Base-by-base conservation (phyloP, 495 filamentous ascomycete species). In the Daldinia concentrica region DNA sequence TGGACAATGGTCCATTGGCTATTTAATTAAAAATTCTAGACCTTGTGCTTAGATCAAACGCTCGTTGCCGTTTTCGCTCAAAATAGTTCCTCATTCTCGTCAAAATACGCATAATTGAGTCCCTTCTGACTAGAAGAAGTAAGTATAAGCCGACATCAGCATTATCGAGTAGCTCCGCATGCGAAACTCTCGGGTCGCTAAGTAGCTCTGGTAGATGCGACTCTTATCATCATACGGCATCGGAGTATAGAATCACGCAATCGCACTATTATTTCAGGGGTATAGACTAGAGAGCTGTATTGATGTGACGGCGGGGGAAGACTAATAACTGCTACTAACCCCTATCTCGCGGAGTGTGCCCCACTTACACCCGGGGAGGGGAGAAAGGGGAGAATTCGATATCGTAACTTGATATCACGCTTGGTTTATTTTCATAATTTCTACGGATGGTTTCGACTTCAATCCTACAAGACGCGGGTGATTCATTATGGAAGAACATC, bases 221-320 rank as follows among this genome's bases (percentile, higher is more conserved):
- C 11, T 56, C 37, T 67, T 64, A 64, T 60, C 54, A 64, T 52
- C 37, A 67, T 58, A 64, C 59, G 45, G 54, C 36, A 72, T 67
- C 59, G 55, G 52, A 52, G 41, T 56, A 30, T 58, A 45, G 52
- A 24, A 67, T 26, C 59, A 72, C 69, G 58, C 39, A 43, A 63
- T 72, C 43, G 43, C 30, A 22, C 58, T 60, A 64, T 62, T 39
- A 36, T 22, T 22, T 39, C 59, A 63, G 59, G 69, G 58, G 32
- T 67, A 43, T 41, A 32, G 54, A 29, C 57, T 32, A 43, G 36
- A 51, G 45, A 63, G 24, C 43, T 51, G 54, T 11, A 36, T 34
- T 27, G 63, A 67, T 67, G 69, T 30, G 52, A 72, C 52, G 19
- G 63, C 34, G 69, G 69, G 64, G 69, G 36, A 48, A 61, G 48